These are phyloP conservation scores for Coemansia sp. DNA, from an alignment of 192 early-diverging fungal species.

Conservation along the genomic window DNA sequence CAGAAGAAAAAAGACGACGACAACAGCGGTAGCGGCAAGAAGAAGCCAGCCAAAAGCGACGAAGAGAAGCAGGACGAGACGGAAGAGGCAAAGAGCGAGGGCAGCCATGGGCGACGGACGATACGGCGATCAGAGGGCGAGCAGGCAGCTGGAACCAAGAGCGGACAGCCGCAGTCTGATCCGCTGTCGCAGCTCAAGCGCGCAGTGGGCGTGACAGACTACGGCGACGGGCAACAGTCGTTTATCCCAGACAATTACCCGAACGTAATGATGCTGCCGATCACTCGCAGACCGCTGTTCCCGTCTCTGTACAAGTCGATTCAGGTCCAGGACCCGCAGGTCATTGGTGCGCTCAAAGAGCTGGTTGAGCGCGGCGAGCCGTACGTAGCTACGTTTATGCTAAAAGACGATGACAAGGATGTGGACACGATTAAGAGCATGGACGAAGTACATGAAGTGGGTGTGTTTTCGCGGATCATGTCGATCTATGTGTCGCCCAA, in stretches of 20 bases:
- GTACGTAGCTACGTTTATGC: slow-evolving; percentile 94
- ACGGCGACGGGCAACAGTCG: slow-evolving; percentile 66
- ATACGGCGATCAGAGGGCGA: neutral
- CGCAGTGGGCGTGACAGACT: slow-evolving; percentile 62
- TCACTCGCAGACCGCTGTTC: slow-evolving; percentile 89
- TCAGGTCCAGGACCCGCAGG: slow-evolving; percentile 91
- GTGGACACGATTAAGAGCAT: slow-evolving; percentile 75
- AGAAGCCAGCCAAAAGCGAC: slow-evolving; percentile 8
- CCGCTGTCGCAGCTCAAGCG: slow-evolving; percentile 51
- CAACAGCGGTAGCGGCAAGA: slow-evolving; percentile 5
- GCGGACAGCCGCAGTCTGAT: slow-evolving; percentile 11
- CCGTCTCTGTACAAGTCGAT: slow-evolving; percentile 99
- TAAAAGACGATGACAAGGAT: slow-evolving; percentile 87
- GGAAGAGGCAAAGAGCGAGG: neutral
- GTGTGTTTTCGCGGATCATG: slow-evolving; percentile 97
- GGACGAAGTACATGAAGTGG: slow-evolving; percentile 82
- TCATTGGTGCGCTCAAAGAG: slow-evolving; percentile 88
- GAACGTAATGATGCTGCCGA: slow-evolving; percentile 89
- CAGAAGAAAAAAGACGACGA: slow-evolving; percentile 29
- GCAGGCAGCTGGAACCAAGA: neutral
- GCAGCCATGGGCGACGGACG: neutral
- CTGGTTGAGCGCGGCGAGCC: slow-evolving; percentile 90
- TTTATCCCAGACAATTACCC: slow-evolving; percentile 91
- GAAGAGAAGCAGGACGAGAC: neutral
- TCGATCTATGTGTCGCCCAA: slow-evolving; percentile 82